Conservation (phyloP, 768 basidiomycete species). For the Lactifluus hygrophoroides region DNA sequence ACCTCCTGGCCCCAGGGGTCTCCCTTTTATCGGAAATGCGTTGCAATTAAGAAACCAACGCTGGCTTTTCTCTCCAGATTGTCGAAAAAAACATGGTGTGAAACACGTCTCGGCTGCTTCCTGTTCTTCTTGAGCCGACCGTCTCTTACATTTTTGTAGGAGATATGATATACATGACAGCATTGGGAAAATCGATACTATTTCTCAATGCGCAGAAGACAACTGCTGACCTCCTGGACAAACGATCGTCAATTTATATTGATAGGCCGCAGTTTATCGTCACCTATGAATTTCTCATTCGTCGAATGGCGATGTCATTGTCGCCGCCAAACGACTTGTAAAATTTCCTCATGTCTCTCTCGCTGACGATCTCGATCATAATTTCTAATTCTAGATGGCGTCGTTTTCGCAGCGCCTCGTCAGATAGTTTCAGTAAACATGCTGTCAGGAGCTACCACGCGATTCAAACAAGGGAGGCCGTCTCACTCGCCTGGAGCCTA, state of each 20-base stretch:
- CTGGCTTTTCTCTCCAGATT: not conserved
- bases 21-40: no score
- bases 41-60: not conserved
- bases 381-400: no score
- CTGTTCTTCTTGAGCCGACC: no score
- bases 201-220: not conserved
- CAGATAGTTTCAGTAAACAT: not conserved
- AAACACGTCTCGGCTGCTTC: not conserved
- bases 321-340: not conserved
- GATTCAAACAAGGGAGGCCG: not conserved
- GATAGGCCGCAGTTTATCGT: no score
- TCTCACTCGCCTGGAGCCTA: not conserved
- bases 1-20: no score
- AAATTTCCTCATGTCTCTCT: not conserved
- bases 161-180: no score
- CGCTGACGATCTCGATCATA: no score
- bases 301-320: not conserved
- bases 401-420: no score
- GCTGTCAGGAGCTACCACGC: not conserved
- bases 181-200: no score
- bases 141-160: no score
- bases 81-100: no score
- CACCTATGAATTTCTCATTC: not conserved
- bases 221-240: not conserved
- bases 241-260: no score